Base-by-base conservation (phyloP, 495 filamentous ascomycete genomes). In the Friedmanniomyces endolithicus region DNA sequence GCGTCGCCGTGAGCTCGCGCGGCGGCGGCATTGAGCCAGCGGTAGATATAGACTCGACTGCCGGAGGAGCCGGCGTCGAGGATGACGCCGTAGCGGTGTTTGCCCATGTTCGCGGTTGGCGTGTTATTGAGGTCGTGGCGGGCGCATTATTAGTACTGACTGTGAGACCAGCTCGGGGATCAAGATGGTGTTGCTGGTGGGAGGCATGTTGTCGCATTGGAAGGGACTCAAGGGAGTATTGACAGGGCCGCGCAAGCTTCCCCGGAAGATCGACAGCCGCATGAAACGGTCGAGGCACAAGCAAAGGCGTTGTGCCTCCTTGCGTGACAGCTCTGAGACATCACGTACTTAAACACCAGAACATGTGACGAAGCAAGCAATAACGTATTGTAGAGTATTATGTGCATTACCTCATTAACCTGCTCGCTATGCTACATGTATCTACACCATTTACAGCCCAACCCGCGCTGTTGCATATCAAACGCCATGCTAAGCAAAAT, bases 41-140 rank as follows among this genome's bases (percentile, higher is more conserved):
- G 76, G 71, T 98, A 98, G 45, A 98, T 80, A 67, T 98, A 85
- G 54, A 95, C 75, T 64, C 94, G 86, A 62, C 89, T 97, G 63
- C 92, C 92, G 65, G 81, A 84, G 68, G 80, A 83, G 53, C 81
- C 81, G 59, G 81, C 81, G 74, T 85, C 81, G 56, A 85, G 70
- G 64, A 85, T 78, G 44, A 84, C 79, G 51, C 80, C 81, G 70
- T 82, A 84, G 58, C 75, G 72, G 47, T 62, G 48, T 31, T 62
- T 58, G 50, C 48, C 55, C 55, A 58, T 58, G 17, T n/a, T 41
- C 6, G 6, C 6, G 37, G 29, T 50, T 37, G 23, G 27, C 27
- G 11, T 20, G 22, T 25, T 25, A 25, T 48, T 9, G 25, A 8
- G 11, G 23, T 25, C 23, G 40, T 12, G 40, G 40, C 40, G 4